Percentiles rank a stretch among this genome's conserved stretches.
phyloP scores from a whole-genome alignment of 169 alveolate genomes.

The Plasmodium yoelii region DNA sequence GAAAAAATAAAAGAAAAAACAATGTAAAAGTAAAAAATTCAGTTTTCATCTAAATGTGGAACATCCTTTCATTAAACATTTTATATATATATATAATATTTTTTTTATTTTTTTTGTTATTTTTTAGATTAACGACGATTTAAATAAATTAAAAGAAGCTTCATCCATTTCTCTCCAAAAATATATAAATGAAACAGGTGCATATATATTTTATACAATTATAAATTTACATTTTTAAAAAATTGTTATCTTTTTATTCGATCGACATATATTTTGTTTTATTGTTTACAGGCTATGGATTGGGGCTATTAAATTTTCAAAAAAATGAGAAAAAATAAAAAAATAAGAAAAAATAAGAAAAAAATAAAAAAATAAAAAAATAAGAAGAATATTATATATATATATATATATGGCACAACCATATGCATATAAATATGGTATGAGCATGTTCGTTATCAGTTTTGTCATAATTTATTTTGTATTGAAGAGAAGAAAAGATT shows the following conservation, averaged over 20 bases:
- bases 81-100: background rate
- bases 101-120: too few species aligned
- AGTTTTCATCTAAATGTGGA: background rate
- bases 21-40: too few species aligned
- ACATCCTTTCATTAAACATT: background rate
- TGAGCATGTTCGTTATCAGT: background rate
- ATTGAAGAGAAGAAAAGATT: too few species aligned
- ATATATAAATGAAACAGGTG: slow-evolving; percentile 60
- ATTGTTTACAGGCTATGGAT: slow-evolving; percentile 17
- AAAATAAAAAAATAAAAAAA: too few species aligned
- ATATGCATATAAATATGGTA: background rate
- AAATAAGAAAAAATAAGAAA: too few species aligned
- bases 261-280: background rate
- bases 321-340: too few species aligned
- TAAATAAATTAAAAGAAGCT: slow-evolving; percentile 24
- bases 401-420: too few species aligned
- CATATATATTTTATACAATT: background rate
- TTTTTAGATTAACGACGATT: slow-evolving; percentile 46
- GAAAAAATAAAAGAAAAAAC: slow-evolving; percentile 1
- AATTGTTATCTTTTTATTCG: background rate
- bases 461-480: background rate
- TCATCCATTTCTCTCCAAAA: slow-evolving; percentile 60
- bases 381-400: too few species aligned
- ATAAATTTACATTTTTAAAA: background rate
- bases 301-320: slow-evolving; percentile 14